Base-by-base conservation (phyloP, 2,329 filamentous ascomycete species). In the Bipolaris victoriae region DNA sequence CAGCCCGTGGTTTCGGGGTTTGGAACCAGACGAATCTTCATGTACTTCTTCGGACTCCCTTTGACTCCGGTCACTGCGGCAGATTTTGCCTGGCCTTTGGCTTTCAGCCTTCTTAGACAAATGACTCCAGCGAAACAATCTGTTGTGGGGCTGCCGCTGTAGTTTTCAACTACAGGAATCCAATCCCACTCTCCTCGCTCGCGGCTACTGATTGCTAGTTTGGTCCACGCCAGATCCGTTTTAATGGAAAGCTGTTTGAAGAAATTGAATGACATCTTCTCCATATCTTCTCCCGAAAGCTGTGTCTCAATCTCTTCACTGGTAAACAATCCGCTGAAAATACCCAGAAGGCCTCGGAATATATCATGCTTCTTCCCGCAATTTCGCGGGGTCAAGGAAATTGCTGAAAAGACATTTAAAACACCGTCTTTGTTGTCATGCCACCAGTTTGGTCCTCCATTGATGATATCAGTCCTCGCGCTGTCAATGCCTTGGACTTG, bases 381-480 rank as follows among this genome's bases (percentile, higher is more conserved):
- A 18, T 33, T 24, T 29, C 52, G 46, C 10, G 52, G 47, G 10
- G 18, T 46, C 5, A 55, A 9, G n/a, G 47, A 55, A 22, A 50
- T n/a, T 2, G 52, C 52, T 18, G 52, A 55, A 16, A 55, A 55
- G n/a, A 55, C 46, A 18, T 55, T 55, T 29, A 37, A 35, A 3
- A 55, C 22, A 11, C 52, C 52, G 18, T 44, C 50, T 11, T 18
- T 26, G 16, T 55, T 55, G 13, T 55, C 52, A 26, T 39, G 29
- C 52, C 52, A 55, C 52, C 47, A 55, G 33, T 46, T 5, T 15
- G 52, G 40, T n/a, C 52, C 52, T 24, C 52, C 52, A 7, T 55
- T 55, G 31, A 55, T 50, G 26, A 55, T 50, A 16, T 55, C 52
- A 1, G 40, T 45, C 13, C 52, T 43, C 22, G 52, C 52, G n/a